Percentiles rank a stretch among this genome's conserved stretches.
Evolutionary conservation across 2,329 filamentous ascomycete genomes (phyloP).

Genomic region (Colletotrichum salicis): DNA sequence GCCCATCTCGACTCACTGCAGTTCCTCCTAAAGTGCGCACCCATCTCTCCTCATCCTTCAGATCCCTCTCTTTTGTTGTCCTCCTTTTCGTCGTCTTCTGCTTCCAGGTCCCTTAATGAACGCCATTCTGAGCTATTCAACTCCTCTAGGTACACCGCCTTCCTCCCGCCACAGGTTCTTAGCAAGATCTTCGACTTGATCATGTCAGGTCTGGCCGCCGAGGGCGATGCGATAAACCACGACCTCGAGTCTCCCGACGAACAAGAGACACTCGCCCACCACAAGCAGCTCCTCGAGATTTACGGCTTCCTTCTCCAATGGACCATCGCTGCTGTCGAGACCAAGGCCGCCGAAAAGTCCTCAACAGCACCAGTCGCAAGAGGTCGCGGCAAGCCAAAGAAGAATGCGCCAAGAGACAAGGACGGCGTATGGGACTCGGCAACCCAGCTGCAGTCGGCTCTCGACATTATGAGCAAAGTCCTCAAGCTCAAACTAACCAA

Average conservation of each 20-base stretch:
- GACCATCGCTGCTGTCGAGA: constrained; percentile 94
- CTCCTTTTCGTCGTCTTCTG: constrained; percentile 34
- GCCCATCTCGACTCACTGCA: constrained; percentile 91
- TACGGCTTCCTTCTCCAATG: constrained; percentile 95
- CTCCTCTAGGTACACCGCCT: constrained; percentile 80
- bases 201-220: constrained; percentile 84
- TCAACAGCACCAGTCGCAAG: constrained; percentile 76
- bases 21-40: constrained; percentile 93
- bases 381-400: constrained; percentile 80
- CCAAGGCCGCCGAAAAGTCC: constrained; percentile 91
- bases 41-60: constrained; percentile 56
- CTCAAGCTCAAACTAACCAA: constrained; percentile 90
- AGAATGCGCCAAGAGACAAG: constrained; percentile 73
- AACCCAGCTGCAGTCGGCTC: constrained; percentile 83
- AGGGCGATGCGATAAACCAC: constrained; percentile 85
- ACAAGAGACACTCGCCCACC: constrained; percentile 84
- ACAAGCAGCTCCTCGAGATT: constrained; percentile 92
- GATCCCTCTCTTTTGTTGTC: constrained; percentile 41
- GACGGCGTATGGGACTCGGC: constrained; percentile 90
- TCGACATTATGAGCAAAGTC: constrained; percentile 96
- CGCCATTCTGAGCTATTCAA: constrained; percentile 67
- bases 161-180: constrained; percentile 82
- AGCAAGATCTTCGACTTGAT: constrained; percentile 94
- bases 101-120: constrained; percentile 36
- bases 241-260: constrained; percentile 89